These are phyloP conservation scores for Epicoccum nigrum DNA, from an alignment of 2,329 filamentous ascomycete species.

Conservation along the genomic window DNA sequence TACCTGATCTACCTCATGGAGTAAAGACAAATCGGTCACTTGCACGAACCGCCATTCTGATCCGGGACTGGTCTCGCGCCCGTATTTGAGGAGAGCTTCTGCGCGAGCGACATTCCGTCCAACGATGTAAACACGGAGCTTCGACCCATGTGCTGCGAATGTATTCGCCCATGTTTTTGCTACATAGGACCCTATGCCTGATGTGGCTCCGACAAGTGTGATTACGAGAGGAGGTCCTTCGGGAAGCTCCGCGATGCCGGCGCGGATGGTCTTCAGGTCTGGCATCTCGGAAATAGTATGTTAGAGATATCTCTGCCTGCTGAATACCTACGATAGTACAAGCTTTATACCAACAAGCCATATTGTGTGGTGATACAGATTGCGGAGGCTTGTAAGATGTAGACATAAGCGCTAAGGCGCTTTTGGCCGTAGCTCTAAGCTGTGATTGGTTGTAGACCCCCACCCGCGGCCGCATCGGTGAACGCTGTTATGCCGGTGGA, in stretches of 20 bases:
- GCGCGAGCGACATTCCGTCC: slow-evolving; percentile 47
- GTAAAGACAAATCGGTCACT: slow-evolving; percentile 38
- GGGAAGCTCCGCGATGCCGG: slow-evolving; percentile 23
- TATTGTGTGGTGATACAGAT: not conserved
- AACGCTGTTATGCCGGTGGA: not conserved
- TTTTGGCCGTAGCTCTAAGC: not conserved
- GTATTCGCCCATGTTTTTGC: slow-evolving; percentile 24
- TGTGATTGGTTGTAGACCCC: not conserved
- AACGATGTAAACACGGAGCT: slow-evolving; percentile 51
- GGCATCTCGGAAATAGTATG: slow-evolving; percentile 18
- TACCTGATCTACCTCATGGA: slow-evolving; percentile 45
- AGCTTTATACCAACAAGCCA: not conserved
- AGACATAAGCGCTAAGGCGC: not conserved
- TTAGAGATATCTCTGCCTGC: no score
- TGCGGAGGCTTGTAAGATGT: not conserved
- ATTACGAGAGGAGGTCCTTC: slow-evolving; percentile 29
- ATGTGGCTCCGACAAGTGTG: slow-evolving; percentile 29
- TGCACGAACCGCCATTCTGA: slow-evolving; percentile 46
- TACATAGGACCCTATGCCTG: slow-evolving; percentile 36
- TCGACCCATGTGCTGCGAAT: slow-evolving; percentile 25
- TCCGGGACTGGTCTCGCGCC: slow-evolving; percentile 33
- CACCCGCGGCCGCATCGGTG: not conserved
- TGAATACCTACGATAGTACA: not conserved
- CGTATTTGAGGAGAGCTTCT: slow-evolving; percentile 35
- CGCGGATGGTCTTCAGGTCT: slow-evolving; percentile 20